Conservation (phyloP, 2,329 filamentous ascomycete species). For the Xylariaceae sp. region DNA sequence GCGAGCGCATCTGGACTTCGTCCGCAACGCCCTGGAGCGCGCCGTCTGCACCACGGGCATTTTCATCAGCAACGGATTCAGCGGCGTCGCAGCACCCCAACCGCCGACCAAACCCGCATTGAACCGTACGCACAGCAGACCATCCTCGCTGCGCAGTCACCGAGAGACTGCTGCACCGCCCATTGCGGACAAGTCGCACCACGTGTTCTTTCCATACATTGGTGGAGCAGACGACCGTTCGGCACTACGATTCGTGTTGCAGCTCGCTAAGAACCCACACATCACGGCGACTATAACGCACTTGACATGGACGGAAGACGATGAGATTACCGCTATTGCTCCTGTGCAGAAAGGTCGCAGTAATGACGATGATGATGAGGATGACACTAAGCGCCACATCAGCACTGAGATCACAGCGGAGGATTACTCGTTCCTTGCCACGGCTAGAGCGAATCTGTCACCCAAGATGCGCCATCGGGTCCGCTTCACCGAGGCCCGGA, state of each 20-base stretch:
- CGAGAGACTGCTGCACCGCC: slow-evolving; percentile 56
- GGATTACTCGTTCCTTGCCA: slow-evolving; percentile 34
- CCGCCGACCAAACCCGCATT: slow-evolving; percentile 30
- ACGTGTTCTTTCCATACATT: slow-evolving; percentile 83
- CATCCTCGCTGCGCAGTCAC: slow-evolving; percentile 56
- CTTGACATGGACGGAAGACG: slow-evolving; percentile 37
- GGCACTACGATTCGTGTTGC: slow-evolving; percentile 76
- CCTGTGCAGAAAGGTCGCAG: too few relatives aligned
- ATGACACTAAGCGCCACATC: slow-evolving; percentile 21
- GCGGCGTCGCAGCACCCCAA: too few relatives aligned
- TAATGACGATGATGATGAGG: slow-evolving; percentile 16
- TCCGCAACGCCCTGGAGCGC: slow-evolving; percentile 61
- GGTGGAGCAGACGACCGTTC: slow-evolving; percentile 78
- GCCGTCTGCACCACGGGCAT: slow-evolving; percentile 68
- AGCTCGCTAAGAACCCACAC: slow-evolving; percentile 73
- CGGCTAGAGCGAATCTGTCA: slow-evolving; percentile 32
- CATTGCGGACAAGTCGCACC: slow-evolving; percentile 66
- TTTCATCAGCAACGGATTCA: slow-evolving; percentile 65
- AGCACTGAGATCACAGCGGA: slow-evolving; percentile 32
- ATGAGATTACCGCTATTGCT: slow-evolving; percentile 24
- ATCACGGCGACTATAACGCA: slow-evolving; percentile 75
- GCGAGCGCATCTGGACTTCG: slow-evolving; percentile 67
- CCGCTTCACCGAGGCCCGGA: slow-evolving; percentile 47
- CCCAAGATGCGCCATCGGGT: slow-evolving; percentile 33
- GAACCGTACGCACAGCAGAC: slow-evolving; percentile 48